A percentile compares a stretch with the other conserved stretches of the same genome.
These are phyloP conservation scores for Microcyclospora pomicola DNA, from an alignment of 2,329 filamentous ascomycete species.

Conservation along the genomic window DNA sequence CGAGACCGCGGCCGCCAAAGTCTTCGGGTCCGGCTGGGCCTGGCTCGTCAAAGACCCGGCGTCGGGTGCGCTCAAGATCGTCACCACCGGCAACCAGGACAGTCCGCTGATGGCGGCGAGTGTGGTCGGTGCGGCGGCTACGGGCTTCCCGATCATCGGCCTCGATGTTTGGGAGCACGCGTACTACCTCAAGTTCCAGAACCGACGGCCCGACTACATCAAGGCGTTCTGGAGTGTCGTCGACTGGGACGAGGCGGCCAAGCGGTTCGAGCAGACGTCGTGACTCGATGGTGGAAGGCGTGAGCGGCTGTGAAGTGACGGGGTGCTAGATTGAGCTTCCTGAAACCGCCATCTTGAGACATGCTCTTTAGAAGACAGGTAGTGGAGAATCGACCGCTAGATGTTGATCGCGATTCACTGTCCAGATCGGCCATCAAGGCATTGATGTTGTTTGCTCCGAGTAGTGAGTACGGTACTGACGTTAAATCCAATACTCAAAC, in stretches of 20 bases:
- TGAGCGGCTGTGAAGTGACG: too few species aligned
- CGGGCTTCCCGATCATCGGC: slow-evolving; percentile 47
- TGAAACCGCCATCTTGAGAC: too few species aligned
- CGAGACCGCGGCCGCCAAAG: slow-evolving; percentile 47
- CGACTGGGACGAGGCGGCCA: slow-evolving; percentile 61
- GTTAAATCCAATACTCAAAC: too few species aligned
- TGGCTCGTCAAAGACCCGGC: slow-evolving; percentile 54
- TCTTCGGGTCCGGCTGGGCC: slow-evolving; percentile 80
- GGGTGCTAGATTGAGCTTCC: too few species aligned
- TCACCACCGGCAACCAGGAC: slow-evolving; percentile 80
- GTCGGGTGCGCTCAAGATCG: slow-evolving; percentile 50
- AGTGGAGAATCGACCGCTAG: too few species aligned
- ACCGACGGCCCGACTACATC: slow-evolving; percentile 61
- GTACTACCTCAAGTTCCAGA: slow-evolving; percentile 75
- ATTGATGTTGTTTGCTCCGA: too few species aligned
- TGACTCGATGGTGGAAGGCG: too few species aligned
- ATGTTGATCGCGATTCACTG: too few species aligned
- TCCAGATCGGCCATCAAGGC: too few species aligned
- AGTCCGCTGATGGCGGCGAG: slow-evolving; percentile 29
- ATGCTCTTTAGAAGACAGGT: too few species aligned
- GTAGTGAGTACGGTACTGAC: too few species aligned
- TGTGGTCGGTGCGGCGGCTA: slow-evolving; percentile 38
- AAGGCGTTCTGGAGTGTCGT: slow-evolving; percentile 66
- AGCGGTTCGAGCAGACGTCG: slow-evolving; percentile 34
- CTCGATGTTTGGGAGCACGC: slow-evolving; percentile 93